Evolutionary conservation across 2,329 filamentous ascomycete genomes (phyloP).

Genomic region (Venturia nashicola): DNA sequence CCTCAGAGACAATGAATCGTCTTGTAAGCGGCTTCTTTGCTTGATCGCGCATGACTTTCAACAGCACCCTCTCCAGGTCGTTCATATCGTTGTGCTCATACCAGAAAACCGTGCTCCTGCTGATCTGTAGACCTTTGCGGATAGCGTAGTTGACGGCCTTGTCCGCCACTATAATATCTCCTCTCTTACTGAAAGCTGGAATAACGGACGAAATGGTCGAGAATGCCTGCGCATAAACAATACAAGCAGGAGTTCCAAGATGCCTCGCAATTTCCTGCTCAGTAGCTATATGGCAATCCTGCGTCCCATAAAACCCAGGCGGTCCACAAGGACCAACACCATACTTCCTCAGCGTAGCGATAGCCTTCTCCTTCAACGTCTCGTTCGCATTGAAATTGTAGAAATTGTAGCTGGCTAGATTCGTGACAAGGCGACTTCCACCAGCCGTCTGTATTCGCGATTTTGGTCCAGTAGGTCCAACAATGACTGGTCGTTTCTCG

Average conservation of each 20-base stretch:
- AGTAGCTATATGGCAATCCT: conserved; percentile 96
- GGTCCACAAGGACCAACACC: conserved; percentile 94
- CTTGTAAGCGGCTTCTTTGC: conserved; percentile 78
- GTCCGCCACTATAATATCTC: conserved; percentile 94
- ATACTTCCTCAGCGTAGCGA: conserved; percentile 86
- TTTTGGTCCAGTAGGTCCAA: conserved; percentile 55
- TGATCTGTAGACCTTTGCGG: conserved; percentile 87
- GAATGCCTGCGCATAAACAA: conserved; percentile 92
- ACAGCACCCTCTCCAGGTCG: conserved; percentile 75
- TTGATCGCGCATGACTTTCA: conserved; percentile 79
- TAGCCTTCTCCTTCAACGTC: conserved; percentile 84
- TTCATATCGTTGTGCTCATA: conserved; percentile 95
- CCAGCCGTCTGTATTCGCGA: conserved; percentile 70
- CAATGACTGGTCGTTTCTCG: conserved; percentile 76
- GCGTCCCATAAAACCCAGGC: conserved; percentile 94
- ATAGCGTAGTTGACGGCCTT: conserved; percentile 88
- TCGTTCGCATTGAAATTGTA: conserved; percentile 96
- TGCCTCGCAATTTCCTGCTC: conserved; percentile 88
- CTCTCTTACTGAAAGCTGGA: conserved; percentile 90
- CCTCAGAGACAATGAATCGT: conserved; percentile 92
- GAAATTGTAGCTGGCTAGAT: conserved; percentile 92
- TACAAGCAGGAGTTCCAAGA: conserved; percentile 76
- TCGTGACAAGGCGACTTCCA: conserved; percentile 61
- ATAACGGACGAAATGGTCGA: conserved; percentile 96
- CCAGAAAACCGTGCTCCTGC: conserved; percentile 81